Evolutionary conservation across 345 rosid genomes (phyloP), one percentile per base, ranked within the genome.

Genomic region (Gossypium longicalyx): DNA sequence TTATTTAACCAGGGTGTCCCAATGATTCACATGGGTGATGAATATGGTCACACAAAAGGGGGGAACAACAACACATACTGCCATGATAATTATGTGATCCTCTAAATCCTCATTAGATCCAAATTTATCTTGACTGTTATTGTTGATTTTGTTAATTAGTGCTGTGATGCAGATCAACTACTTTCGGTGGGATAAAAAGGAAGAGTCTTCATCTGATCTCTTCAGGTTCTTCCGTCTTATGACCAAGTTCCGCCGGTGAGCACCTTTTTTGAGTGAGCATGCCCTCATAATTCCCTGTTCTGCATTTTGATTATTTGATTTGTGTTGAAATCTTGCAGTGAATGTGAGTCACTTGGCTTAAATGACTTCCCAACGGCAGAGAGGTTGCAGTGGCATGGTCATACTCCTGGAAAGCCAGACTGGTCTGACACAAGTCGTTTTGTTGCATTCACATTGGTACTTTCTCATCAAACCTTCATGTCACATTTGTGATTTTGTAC

Each of bases 1-100:
- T 73, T 61, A 10, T 53, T 49, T 80, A 34, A 67, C 58, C 86
- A 94, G 98, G 98, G 98, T 67, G 95, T 92, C 78, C 98, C 98
- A n/a, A 94, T 94, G 98, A 80, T 90, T 72, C 82, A 84, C 80
- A 92, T 89, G 98, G 98, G 98, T 53, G 98, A 94, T 83, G 98
- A 94, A 85, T 94, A 92, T 83, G 98, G 98, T 48, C 98, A 92
- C 80, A 91, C 97, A 6, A 94, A 94, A 87, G 93, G 91, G 13
- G 98, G 98, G 71, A 92, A 94, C 90, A 94, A 91, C 88, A 94
- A 92, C 73, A 87, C 97, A 1, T 94, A 94, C 82, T 94, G 97
- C 85, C 98, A 88, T 77, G 97, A 94, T 83, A 92, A 94, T 83
- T 79, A 87, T 87, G 98, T 94, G 75, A 80, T 71, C 70, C 68